phyloP scores from a whole-genome alignment of 352 stramenopile genomes.

The Phytophthora capsici region DNA sequence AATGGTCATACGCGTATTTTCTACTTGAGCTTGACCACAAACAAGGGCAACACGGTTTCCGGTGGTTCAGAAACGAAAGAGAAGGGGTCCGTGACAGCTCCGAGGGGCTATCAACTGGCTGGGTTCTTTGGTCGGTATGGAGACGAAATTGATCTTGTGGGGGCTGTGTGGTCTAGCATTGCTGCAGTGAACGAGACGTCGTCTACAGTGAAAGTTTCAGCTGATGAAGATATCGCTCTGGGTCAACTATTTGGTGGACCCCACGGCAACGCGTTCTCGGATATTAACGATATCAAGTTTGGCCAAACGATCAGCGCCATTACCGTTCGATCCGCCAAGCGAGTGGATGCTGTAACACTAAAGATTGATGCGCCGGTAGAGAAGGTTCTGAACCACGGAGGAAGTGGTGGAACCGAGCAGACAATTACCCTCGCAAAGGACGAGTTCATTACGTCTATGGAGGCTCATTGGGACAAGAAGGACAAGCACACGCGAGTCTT shows the following conservation, averaged over 20 bases:
- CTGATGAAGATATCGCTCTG: conserved; percentile 28
- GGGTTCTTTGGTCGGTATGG: conserved; percentile 29
- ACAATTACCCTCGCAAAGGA: conserved; percentile 45
- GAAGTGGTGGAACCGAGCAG: conserved; percentile 37
- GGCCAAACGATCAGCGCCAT: conserved; percentile 17
- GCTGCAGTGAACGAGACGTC: conserved; percentile 25
- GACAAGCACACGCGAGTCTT: conserved; percentile 46
- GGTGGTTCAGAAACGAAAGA: conserved; percentile 25
- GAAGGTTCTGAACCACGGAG: conserved; percentile 43
- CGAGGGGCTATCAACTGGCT: conserved; percentile 28
- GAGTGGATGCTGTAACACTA: conserved; percentile 54
- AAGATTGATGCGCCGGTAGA: conserved; percentile 20
- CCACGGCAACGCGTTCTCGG: conserved; percentile 29
- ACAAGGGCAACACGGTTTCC: conserved; percentile 10
- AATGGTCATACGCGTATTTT: conserved; percentile 17
- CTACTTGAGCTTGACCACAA: conserved; percentile 22
- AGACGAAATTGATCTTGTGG: conserved; percentile 26
- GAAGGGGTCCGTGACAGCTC: conserved; percentile 15
- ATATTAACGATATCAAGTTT: conserved; percentile 32
- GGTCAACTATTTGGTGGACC: conserved; percentile 27
- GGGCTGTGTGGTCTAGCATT: conserved; percentile 35
- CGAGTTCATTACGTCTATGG: conserved; percentile 35
- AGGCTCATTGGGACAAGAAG: conserved; percentile 58
- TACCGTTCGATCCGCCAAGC: conserved; percentile 26
- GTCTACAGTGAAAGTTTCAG: not conserved